Evolutionary conservation across 306 rosid species (phyloP), one percentile per base, ranked within the genome.

Genomic region (Rubus idaeus): DNA sequence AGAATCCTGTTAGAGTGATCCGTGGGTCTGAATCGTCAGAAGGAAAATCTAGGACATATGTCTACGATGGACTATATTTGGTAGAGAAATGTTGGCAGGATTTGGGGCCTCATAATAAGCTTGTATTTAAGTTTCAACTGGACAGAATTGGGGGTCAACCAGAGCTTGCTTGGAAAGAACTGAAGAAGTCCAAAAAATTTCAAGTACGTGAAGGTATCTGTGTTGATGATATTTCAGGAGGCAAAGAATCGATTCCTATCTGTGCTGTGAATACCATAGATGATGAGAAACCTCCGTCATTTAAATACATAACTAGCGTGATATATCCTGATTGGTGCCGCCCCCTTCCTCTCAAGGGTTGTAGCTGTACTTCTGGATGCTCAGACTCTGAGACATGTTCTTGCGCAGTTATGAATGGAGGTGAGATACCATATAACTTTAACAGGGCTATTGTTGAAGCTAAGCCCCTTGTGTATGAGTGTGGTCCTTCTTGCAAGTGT

Each of bases 361-460:
- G 97, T 81, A 70, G 62, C 82, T 94, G 98, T 80, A 79, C 57
- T 68, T 49, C 77, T 78, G 89, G 87, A 78, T 95, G 98, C 89
- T 92, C 95, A 18, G 97, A 92, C 77, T 87, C 86, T 13, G 84
- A 73, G 45, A 87, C 66, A 75, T 95, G 98, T 83, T 74, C 80
- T 51, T 92, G 98, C 84, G 95, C 90, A 0, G 91, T 88, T 2
- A 83, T 64, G 83, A 95, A 90, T 58, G 96, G 92, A 68, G 97
- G 97, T 20, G 96, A 89, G 79, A 92, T 92, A 63, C 98, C 98
- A 53, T 92, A 70, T 77, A 95, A 89, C 82, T 83, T 86, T 55
- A 88, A 92, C 70, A 92, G 89, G 51, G 93, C 97, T 70, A 95
- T 95, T 83, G 92, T 95, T 75, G 89, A 90, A 85, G 92, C 88